These are phyloP conservation scores for Domatiomyces globalis DNA, from an alignment of 2,329 filamentous ascomycete species.

Conservation along the genomic window DNA sequence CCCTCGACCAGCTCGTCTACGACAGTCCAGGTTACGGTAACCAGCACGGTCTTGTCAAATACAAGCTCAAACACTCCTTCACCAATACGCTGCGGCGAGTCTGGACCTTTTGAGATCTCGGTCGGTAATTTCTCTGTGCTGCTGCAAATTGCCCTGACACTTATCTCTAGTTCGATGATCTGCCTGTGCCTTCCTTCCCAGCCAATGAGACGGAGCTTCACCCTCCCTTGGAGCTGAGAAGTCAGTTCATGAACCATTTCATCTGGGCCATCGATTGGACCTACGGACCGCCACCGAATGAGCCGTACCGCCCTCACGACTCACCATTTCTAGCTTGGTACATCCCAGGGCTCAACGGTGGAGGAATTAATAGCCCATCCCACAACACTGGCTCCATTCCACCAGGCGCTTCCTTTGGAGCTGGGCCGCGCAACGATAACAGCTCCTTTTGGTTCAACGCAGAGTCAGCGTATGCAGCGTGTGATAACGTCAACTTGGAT, in stretches of 20 bases:
- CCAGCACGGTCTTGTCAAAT: constrained; percentile 2
- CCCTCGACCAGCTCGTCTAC: constrained; percentile 1
- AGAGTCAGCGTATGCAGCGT: constrained; percentile 33
- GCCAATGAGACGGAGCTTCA: constrained; percentile 22
- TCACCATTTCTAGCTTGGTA: constrained; percentile 22
- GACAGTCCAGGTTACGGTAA: background rate
- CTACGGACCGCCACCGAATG: constrained; percentile 32
- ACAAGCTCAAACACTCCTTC: constrained; percentile 2
- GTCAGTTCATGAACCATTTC: constrained; percentile 32
- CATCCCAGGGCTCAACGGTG: constrained; percentile 26
- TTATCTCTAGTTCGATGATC: constrained; percentile 19
- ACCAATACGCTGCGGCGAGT: constrained; percentile 10
- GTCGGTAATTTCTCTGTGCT: background rate
- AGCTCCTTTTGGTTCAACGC: constrained; percentile 39
- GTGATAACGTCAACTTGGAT: constrained; percentile 28
- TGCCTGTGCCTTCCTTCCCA: constrained; percentile 14
- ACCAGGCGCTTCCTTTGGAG: constrained; percentile 34
- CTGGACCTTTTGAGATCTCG: constrained; percentile 10
- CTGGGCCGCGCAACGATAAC: constrained; percentile 29
- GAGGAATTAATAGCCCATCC: constrained; percentile 32
- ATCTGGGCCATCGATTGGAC: constrained; percentile 38
- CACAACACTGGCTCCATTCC: constrained; percentile 21
- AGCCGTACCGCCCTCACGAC: constrained; percentile 28
- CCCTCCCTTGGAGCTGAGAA: constrained; percentile 30
- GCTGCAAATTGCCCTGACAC: background rate